phyloP scores from a whole-genome alignment of 257 asterid genomes.

The Thymus mandschuricus region DNA sequence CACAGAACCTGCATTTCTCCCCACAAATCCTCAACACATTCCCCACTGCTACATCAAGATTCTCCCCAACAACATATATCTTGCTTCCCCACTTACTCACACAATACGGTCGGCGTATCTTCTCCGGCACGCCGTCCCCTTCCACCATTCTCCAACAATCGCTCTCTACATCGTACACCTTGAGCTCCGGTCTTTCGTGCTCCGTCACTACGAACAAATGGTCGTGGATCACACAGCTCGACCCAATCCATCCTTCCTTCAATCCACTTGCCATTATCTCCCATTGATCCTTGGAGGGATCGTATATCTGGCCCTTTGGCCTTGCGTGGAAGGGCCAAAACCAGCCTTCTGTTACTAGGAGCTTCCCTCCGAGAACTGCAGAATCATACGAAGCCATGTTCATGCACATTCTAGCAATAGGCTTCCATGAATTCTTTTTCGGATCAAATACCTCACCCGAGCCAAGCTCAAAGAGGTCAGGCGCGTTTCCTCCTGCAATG shows the following conservation, averaged over 20 bases:
- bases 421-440: constrained; percentile 57
- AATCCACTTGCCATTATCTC: constrained; percentile 77
- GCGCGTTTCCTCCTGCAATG: constrained; percentile 88
- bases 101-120: constrained; percentile 83
- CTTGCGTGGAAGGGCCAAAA: constrained; percentile 93
- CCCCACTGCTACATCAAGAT: constrained; percentile 86
- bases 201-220: constrained; percentile 83
- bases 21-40: constrained; percentile 37
- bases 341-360: constrained; percentile 95
- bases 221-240: constrained; percentile 69
- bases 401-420: constrained; percentile 68
- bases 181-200: constrained; percentile 80
- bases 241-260: constrained; percentile 97
- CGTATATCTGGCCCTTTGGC: constrained; percentile 87
- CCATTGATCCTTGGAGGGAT: constrained; percentile 73
- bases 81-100: constrained; percentile 64
- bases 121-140: constrained; percentile 77
- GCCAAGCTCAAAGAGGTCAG: constrained; percentile 73
- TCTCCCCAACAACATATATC: constrained; percentile 78
- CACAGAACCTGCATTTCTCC: constrained; percentile 47
- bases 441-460: constrained; percentile 82
- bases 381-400: constrained; percentile 81
- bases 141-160: constrained; percentile 86
- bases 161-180: constrained; percentile 63
- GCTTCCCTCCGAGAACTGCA: constrained; percentile 84